Percentiles rank a stretch among this genome's conserved stretches.
phyloP scores from a whole-genome alignment of 805 yeast genomes.

The Barnettozyma wickerhamii region DNA sequence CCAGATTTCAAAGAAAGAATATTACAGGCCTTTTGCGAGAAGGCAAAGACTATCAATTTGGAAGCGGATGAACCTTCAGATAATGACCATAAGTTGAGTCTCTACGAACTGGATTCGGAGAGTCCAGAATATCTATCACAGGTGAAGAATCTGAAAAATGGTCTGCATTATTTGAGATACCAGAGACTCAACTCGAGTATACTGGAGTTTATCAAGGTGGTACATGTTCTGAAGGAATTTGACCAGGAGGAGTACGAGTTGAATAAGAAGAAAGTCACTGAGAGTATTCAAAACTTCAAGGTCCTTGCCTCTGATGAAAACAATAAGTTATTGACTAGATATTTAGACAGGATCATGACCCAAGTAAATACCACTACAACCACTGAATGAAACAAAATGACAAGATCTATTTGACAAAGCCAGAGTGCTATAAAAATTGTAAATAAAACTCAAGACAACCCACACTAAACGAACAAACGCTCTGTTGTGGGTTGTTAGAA shows the following conservation, averaged over 20 bases:
- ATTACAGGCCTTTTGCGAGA: not conserved
- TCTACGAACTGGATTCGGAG: constrained; percentile 9
- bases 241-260: not conserved
- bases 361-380: not conserved
- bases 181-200: constrained; percentile 5
- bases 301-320: not conserved
- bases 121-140: constrained; percentile 6
- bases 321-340: constrained; percentile 8
- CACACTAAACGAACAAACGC: not conserved
- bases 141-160: constrained; percentile 12
- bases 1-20: not conserved
- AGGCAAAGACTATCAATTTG: not conserved
- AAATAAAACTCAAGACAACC: not conserved
- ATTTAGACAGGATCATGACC: constrained; percentile 3
- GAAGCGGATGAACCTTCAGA: not conserved
- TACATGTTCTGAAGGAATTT: constrained; percentile 3
- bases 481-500: not conserved
- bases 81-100: constrained; percentile 2
- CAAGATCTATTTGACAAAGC: not conserved
- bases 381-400: not conserved
- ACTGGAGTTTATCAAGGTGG: not conserved
- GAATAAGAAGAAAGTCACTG: not conserved
- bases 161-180: constrained; percentile 7
- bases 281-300: constrained; percentile 2
- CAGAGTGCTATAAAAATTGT: not conserved